Evolutionary conservation across 805 yeast species (phyloP).

Genomic region (Komagataella kurtzmanii): DNA sequence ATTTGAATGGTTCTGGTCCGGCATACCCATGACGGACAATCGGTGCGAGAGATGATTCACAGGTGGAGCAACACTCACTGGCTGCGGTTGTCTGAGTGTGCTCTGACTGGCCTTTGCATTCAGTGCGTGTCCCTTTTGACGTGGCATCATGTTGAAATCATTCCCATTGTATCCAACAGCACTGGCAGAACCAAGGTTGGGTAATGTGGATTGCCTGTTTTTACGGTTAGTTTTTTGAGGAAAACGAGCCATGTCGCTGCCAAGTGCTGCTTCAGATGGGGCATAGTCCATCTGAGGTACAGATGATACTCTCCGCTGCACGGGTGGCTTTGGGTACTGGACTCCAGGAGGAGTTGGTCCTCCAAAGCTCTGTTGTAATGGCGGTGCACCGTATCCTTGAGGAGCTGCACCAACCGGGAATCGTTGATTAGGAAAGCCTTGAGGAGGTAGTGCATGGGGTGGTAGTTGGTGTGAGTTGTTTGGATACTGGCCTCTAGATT

Average conservation of each 20-base stretch:
- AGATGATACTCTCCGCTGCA: constrained; percentile 7
- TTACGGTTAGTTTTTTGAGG: constrained; percentile 28
- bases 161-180: constrained; percentile 7
- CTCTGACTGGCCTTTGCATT: not conserved
- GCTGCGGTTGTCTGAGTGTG: not conserved
- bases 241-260: constrained; percentile 11
- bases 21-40: not conserved
- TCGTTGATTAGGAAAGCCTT: constrained; percentile 13
- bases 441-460: constrained; percentile 19
- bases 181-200: constrained; percentile 9
- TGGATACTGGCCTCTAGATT: constrained; percentile 11
- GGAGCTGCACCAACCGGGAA: not conserved
- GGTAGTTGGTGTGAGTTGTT: constrained; percentile 15
- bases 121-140: not conserved
- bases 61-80: not conserved
- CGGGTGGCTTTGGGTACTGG: constrained; percentile 8
- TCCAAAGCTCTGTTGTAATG: constrained; percentile 13
- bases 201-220: constrained; percentile 26
- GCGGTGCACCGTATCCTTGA: not conserved
- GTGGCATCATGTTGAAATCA: not conserved
- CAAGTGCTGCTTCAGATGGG: constrained; percentile 3
- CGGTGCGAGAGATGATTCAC: not conserved
- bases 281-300: constrained; percentile 7
- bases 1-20: not conserved
- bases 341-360: constrained; percentile 9